A percentile compares a stretch with the other conserved stretches of the same genome.
phyloP scores from a whole-genome alignment of 192 early-diverging fungal genomes.

The Pilobolus umbonatus region DNA sequence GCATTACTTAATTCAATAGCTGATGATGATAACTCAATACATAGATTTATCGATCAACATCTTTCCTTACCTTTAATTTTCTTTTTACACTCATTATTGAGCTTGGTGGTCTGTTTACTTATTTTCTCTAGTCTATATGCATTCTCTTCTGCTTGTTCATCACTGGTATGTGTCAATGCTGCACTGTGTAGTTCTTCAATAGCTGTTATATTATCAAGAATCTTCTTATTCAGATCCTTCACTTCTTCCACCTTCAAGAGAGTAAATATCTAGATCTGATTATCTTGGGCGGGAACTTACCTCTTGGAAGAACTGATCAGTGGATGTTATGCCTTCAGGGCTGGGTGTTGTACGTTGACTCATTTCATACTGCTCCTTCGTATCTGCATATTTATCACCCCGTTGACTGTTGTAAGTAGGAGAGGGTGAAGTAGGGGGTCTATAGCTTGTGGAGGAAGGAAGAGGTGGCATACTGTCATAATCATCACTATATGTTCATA shows the following conservation, averaged over 20 bases:
- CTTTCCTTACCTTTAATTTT: slow-evolving; percentile 40
- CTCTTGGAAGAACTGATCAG: slow-evolving; percentile 33
- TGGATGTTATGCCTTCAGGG: slow-evolving; percentile 17
- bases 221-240: slow-evolving; percentile 27
- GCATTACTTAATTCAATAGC: slow-evolving; percentile 36
- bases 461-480: slow-evolving; percentile 28
- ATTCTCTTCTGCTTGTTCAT: slow-evolving; percentile 30
- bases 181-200: slow-evolving; percentile 35
- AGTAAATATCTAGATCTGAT: not conserved
- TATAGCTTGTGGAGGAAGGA: slow-evolving; percentile 13
- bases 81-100: slow-evolving; percentile 42
- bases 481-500: slow-evolving; percentile 8
- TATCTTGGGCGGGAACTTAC: no score
- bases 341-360: slow-evolving; percentile 7
- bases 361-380: slow-evolving; percentile 36
- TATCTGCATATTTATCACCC: slow-evolving; percentile 20
- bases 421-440: slow-evolving; percentile 23
- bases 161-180: slow-evolving; percentile 33
- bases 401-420: slow-evolving; percentile 22
- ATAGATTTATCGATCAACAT: not conserved
- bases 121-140: slow-evolving; percentile 25
- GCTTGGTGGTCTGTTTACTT: slow-evolving; percentile 21
- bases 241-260: slow-evolving; percentile 28
- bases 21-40: not conserved
- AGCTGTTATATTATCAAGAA: slow-evolving; percentile 28